phyloP scores from a whole-genome alignment of 352 stramenopile genomes.

The Phytopythium cucurbitacearum region DNA sequence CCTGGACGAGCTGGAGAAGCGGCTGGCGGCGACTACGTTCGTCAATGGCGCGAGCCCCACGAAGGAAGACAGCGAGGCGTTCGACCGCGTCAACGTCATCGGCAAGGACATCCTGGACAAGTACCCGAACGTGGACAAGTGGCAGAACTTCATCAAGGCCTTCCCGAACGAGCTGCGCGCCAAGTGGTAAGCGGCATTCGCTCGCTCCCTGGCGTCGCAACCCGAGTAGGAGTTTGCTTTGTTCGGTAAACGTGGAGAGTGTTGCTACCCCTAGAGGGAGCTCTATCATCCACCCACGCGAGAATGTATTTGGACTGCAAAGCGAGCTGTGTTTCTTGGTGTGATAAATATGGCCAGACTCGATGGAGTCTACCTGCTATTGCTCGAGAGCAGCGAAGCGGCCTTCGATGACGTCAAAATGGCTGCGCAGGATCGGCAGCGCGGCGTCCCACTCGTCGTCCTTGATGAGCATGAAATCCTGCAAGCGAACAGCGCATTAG shows the following conservation, averaged over 20 bases:
- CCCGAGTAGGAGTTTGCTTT: not conserved
- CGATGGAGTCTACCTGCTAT: constrained; percentile 1
- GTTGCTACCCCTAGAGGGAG: too few species aligned
- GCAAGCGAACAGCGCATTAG: not conserved
- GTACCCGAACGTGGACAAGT: constrained; percentile 75
- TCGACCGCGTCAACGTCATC: constrained; percentile 76
- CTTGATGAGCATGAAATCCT: constrained; percentile 73
- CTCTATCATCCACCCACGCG: not conserved
- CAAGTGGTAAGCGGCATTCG: constrained; percentile 48
- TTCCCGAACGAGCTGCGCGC: constrained; percentile 72
- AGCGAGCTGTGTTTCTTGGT: not conserved
- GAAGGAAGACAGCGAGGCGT: constrained; percentile 62
- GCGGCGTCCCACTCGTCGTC: constrained; percentile 63
- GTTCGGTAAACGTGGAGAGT: not conserved
- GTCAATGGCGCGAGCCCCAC: constrained; percentile 64
- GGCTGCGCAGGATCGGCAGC: constrained; percentile 31
- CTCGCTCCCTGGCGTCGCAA: not conserved
- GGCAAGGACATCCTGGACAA: constrained; percentile 70
- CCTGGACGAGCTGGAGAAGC: constrained; percentile 65
- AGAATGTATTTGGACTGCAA: not conserved
- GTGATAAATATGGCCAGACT: constrained; percentile 4
- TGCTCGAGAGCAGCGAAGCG: constrained; percentile 29
- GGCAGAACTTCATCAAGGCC: constrained; percentile 62
- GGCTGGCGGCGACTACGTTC: constrained; percentile 51
- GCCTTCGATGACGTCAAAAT: constrained; percentile 43